Evolutionary conservation across 2,329 filamentous ascomycete species (phyloP).

Genomic region (Hymenoscyphus repandus): DNA sequence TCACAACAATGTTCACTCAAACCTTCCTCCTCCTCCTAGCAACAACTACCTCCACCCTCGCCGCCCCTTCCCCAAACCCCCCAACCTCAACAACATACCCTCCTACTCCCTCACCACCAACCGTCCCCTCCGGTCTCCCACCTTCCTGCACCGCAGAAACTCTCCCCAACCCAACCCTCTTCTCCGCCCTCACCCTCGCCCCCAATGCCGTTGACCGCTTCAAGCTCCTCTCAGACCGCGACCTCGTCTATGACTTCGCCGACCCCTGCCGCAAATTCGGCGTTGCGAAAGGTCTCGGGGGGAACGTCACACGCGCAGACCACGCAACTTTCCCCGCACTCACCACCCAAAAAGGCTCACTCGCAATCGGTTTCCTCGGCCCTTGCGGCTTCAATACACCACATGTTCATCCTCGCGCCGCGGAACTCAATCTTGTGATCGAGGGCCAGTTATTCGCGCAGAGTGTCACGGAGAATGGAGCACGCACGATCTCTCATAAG

Average conservation of each 20-base stretch:
- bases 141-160: neutral
- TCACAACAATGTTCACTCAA: too few species aligned
- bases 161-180: slow-evolving; percentile 5
- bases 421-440: slow-evolving; percentile 47
- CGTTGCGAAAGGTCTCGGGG: slow-evolving; percentile 37
- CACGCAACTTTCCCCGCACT: slow-evolving; percentile 52
- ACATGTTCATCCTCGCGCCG: slow-evolving; percentile 48
- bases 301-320: slow-evolving; percentile 46
- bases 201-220: slow-evolving; percentile 37
- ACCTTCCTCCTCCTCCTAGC: too few species aligned
- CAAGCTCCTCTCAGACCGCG: slow-evolving; percentile 38
- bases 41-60: too few species aligned
- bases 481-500: slow-evolving; percentile 35
- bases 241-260: slow-evolving; percentile 46
- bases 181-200: slow-evolving; percentile 18
- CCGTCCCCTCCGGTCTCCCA: neutral
- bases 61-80: too few species aligned
- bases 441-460: slow-evolving; percentile 43
- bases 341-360: slow-evolving; percentile 42
- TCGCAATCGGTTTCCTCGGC: slow-evolving; percentile 45
- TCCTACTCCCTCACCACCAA: neutral
- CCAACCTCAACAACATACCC: too few species aligned
- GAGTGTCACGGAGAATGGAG: slow-evolving; percentile 48
- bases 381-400: slow-evolving; percentile 52
- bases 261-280: slow-evolving; percentile 21